Percentiles rank a stretch among this genome's conserved stretches.
Conservation (phyloP, 139 green algal genomes). For the Eudorina sp. region DNA sequence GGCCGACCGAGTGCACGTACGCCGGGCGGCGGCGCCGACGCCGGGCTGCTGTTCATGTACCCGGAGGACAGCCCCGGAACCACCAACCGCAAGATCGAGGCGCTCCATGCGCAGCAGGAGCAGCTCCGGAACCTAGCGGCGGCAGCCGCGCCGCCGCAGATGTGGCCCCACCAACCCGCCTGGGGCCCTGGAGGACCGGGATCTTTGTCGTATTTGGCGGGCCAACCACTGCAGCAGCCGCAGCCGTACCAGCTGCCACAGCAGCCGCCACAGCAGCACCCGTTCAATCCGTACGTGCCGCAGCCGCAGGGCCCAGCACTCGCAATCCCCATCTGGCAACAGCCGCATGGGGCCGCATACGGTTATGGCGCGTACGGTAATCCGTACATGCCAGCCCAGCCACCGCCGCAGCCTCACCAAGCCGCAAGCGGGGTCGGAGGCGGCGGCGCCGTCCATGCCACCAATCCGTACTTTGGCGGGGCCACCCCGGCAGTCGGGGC, state of each 20-base stretch:
- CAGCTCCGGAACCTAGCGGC: neutral
- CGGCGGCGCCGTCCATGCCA: too few relatives aligned
- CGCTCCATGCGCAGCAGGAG: neutral
- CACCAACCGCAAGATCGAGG: neutral
- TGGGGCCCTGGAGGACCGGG: neutral
- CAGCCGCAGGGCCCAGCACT: too few relatives aligned
- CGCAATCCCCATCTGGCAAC: neutral
- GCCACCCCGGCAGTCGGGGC: neutral
- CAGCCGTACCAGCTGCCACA: neutral
- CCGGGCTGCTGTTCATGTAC: neutral
- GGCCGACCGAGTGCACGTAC: neutral
- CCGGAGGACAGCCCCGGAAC: conserved; percentile 37
- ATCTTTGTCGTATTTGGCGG: too few relatives aligned
- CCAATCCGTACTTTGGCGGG: neutral
- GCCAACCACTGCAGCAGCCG: neutral
- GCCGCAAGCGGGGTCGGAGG: too few relatives aligned
- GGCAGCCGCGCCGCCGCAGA: neutral
- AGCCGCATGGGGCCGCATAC: neutral
- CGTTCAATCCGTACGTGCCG: neutral
- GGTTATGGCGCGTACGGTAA: conserved; percentile 4
- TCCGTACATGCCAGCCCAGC: too few relatives aligned
- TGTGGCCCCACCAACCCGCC: neutral
- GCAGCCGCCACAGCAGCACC: neutral
- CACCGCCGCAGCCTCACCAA: too few relatives aligned
- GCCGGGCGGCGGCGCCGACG: neutral